A percentile compares a stretch with the other conserved stretches of the same genome.
These are phyloP conservation scores for cucumber (Cucumis sativus) DNA, from an alignment of 306 rosid genomes.

Conservation along the genomic window DNA sequence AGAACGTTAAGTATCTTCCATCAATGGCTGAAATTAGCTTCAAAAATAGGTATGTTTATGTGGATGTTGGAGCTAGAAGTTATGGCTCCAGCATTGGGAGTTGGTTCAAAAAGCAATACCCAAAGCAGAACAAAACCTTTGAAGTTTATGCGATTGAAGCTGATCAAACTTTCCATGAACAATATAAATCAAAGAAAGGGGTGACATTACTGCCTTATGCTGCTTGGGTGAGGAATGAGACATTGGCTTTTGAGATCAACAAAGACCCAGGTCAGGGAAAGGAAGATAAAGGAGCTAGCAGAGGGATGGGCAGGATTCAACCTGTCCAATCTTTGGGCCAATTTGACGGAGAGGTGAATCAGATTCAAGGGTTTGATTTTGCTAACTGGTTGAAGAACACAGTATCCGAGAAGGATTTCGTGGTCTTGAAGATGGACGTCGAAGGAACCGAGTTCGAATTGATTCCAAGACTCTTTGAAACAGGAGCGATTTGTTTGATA, in stretches of 20 bases:
- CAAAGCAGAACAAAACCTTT: slow-evolving; percentile 86
- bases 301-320: slow-evolving; percentile 98
- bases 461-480: slow-evolving; percentile 68
- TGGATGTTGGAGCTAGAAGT: slow-evolving; percentile 94
- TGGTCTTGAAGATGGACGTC: slow-evolving; percentile 98
- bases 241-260: slow-evolving; percentile 65
- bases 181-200: slow-evolving; percentile 64
- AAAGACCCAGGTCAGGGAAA: slow-evolving; percentile 61
- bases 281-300: slow-evolving; percentile 31
- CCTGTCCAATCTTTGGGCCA: slow-evolving; percentile 27
- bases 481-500: slow-evolving; percentile 84
- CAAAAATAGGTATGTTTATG: slow-evolving; percentile 66
- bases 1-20: slow-evolving; percentile 65
- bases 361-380: slow-evolving; percentile 75
- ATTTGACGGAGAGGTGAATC: slow-evolving; percentile 61
- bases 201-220: slow-evolving; percentile 70
- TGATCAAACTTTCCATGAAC: slow-evolving; percentile 63
- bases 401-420: slow-evolving; percentile 61
- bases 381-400: slow-evolving; percentile 70
- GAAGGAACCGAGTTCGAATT: slow-evolving; percentile 91
- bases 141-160: slow-evolving; percentile 91
- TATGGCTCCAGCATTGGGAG: slow-evolving; percentile 93
- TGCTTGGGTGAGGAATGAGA: slow-evolving; percentile 94
- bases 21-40: slow-evolving; percentile 83
- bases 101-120: slow-evolving; percentile 96